Base-by-base conservation (phyloP, 2,329 filamentous ascomycete species). In the Zymoseptoria crescenta region DNA sequence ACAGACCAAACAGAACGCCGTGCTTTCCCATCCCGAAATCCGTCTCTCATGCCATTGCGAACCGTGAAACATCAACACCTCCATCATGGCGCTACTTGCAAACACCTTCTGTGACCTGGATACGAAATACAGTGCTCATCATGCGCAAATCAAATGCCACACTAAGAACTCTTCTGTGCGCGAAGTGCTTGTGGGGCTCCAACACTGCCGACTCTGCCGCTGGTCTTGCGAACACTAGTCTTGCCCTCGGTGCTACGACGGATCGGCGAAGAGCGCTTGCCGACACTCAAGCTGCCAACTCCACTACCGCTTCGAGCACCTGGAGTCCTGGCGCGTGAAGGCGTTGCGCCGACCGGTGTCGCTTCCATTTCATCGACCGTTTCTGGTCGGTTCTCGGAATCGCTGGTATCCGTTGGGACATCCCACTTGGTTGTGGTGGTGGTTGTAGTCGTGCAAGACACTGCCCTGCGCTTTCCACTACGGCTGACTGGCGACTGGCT, bases 391-490 rank as follows among this genome's bases (percentile, higher is more conserved):
- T 80, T 80, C 69, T 80, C 78, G 16, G 72, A 68, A 56, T 80
- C 79, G 61, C 76, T 79, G 51, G 76, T 76, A 59, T 79, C 77
- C 16, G 74, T 75, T 7, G 64, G 72, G 65, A 63, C 69, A 55
- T 74, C 72, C 72, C 72, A 74, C 61, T 73, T 73, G 24, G 73
- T 76, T 9, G 76, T 85, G 2, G 87, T 86, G 0, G 87, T 88
- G 10, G 88, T 86, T 2, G 86, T 89, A 2, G 86, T 87, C 3
- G 84, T 87, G 73, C 91, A 88, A 73, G 88, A 91, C 58, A 88
- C 82, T 0, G 90, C 88, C 53, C 89, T 81, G 57, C 80, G 76
- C 76, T 85, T 87, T 59, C 85, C 83, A 67, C 79, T 81, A 59
- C 77, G 82, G 35, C 70, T 68, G 20, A 71, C 69, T 0, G 81